Evolutionary conservation across 2,329 filamentous ascomycete genomes (phyloP), one percentile per base, ranked within the genome.

Genomic region (Scortechinia acanthostroma): DNA sequence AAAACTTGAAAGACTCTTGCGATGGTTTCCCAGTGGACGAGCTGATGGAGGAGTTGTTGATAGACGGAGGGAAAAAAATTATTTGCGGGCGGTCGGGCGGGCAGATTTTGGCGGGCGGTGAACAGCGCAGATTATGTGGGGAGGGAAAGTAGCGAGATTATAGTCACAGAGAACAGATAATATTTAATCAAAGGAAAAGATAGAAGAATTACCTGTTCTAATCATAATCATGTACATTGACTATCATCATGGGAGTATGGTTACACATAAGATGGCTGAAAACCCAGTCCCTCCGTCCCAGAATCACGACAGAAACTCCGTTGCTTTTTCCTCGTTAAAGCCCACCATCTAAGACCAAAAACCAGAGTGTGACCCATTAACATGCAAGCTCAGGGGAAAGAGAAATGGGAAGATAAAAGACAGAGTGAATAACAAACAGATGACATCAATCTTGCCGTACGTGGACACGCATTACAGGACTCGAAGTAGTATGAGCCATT

Each of bases 401-500:
- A n/a, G n/a, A 30, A 30, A 40, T 10, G 35, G 20, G 10, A 40
- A 40, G 35, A 40, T 17, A 19, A 40, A 40, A 40, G 35, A 40
- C 10, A 40, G 20, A 40, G 10, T 19, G 20, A 10, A 17, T 15
- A 19, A 40, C 10, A 40, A 19, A 40, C 6, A 40, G n/a, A 30
- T n/a, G 25, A 30, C 25, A 30, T 10, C 25, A 30, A n/a, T 10
- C 25, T 30, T 10, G 25, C 10, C 10, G 25, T 30, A n/a, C 10
- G 10, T n/a, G 10, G 25, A n/a, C 25, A 30, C 25, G 25, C 10
- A n/a, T 30, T 30, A 30, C 10, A 30, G n/a, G n/a, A 30, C 25
- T 10, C 10, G n/a, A n/a, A 30, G 10, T n/a, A 30, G n/a, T 30
- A 30, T n/a, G 25, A 10, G n/a, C n/a, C n/a, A 30, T n/a, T 10